These are phyloP conservation scores for Sanghuangporus sanghuang DNA, from an alignment of 1,284 basidiomycete genomes.

Conservation along the genomic window DNA sequence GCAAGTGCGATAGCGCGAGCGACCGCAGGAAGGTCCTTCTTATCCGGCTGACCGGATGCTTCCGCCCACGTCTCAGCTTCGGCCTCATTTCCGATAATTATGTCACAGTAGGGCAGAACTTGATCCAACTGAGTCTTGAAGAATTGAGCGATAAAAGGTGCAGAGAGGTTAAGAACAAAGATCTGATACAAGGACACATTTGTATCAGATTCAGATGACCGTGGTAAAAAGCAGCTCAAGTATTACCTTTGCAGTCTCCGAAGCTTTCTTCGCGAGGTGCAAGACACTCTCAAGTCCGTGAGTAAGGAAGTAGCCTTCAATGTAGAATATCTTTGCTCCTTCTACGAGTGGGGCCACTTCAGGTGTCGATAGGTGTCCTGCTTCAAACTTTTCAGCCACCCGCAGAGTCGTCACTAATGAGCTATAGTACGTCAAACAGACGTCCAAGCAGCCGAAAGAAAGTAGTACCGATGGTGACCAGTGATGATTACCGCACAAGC, in stretches of 20 bases:
- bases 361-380: constrained; percentile 75
- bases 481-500: constrained; percentile 97
- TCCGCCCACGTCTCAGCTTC: constrained; percentile 88
- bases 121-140: constrained; percentile 80
- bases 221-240: neutral
- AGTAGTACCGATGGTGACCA: constrained; percentile 76
- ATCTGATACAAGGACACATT: constrained; percentile 40
- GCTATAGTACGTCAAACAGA: constrained; percentile 32
- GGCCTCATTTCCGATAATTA: constrained; percentile 91
- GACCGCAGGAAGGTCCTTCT: constrained; percentile 62
- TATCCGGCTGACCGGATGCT: constrained; percentile 52
- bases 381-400: constrained; percentile 86
- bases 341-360: constrained; percentile 76
- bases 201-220: neutral
- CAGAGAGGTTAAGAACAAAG: constrained; percentile 92
- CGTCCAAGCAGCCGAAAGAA: too few species aligned
- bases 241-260: constrained; percentile 70
- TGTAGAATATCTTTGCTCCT: constrained; percentile 85
- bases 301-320: constrained; percentile 97
- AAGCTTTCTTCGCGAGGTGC: constrained; percentile 79
- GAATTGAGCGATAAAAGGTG: constrained; percentile 97
- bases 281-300: constrained; percentile 80
- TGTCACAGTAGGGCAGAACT: constrained; percentile 78
- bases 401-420: constrained; percentile 91
- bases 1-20: constrained; percentile 69